Conservation (phyloP, 2,329 filamentous ascomycete species). For the Paecilomyces dactylethromorphus region DNA sequence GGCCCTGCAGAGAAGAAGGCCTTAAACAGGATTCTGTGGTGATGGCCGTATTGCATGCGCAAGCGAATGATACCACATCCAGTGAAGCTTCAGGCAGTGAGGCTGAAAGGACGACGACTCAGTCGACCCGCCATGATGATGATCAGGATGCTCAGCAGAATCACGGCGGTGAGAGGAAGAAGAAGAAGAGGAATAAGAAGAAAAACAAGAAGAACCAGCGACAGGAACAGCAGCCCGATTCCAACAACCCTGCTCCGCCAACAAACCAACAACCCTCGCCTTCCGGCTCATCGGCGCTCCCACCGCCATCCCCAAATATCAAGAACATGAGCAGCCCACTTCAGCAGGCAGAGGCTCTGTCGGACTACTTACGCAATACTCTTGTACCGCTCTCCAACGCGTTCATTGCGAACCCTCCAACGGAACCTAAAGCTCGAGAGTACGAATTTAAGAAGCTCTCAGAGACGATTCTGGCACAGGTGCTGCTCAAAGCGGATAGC, state of each 20-base stretch:
- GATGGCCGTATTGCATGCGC: slow-evolving; percentile 37
- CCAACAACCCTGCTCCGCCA: slow-evolving; percentile 12
- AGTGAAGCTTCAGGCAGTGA: slow-evolving; percentile 27
- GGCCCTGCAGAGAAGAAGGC: slow-evolving; percentile 35
- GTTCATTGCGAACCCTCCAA: slow-evolving; percentile 33
- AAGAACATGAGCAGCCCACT: slow-evolving; percentile 23
- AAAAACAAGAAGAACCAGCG: slow-evolving; percentile 18
- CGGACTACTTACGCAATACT: slow-evolving; percentile 27
- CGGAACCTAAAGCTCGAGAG: slow-evolving; percentile 31
- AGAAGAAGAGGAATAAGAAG: slow-evolving; percentile 15
- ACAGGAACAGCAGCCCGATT: slow-evolving; percentile 7
- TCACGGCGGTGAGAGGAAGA: slow-evolving; percentile 10
- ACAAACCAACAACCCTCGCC: slow-evolving; percentile 7
- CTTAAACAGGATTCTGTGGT: slow-evolving; percentile 44
- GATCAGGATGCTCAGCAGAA: slow-evolving; percentile 5
- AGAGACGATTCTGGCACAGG: slow-evolving; percentile 38
- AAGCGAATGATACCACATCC: slow-evolving; percentile 20
- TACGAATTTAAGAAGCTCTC: slow-evolving; percentile 39
- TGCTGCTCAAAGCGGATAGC: slow-evolving; percentile 56
- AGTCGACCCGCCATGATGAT: slow-evolving; percentile 5
- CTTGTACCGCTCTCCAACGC: slow-evolving; percentile 32
- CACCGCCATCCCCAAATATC: slow-evolving; percentile 28
- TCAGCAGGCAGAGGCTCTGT: slow-evolving; percentile 33
- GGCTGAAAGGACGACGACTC: slow-evolving; percentile 11
- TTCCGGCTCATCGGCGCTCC: slow-evolving; percentile 10